A percentile compares a stretch with the other conserved stretches of the same genome.
phyloP scores from a whole-genome alignment of 805 yeast species.

The Nakazawaea ishiwadae region DNA sequence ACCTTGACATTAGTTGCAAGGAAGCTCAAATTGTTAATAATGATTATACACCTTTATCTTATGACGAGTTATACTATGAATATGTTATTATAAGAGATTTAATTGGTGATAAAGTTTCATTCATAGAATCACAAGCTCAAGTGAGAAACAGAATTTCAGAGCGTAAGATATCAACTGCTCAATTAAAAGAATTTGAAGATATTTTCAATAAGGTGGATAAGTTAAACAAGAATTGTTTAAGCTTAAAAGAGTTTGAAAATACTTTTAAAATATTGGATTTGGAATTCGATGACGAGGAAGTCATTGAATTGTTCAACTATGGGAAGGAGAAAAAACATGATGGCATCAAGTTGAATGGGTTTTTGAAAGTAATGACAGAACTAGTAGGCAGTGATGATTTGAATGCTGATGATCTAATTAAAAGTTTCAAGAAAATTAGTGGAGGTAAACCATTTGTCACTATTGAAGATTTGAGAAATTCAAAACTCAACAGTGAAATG shows the following conservation, averaged over 20 bases:
- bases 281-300: constrained; percentile 28
- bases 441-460: constrained; percentile 34
- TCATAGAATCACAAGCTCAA: constrained; percentile 35
- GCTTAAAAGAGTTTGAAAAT: constrained; percentile 36
- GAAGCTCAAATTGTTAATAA: constrained; percentile 27
- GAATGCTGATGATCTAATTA: constrained; percentile 15
- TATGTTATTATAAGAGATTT: constrained; percentile 30
- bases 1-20: constrained; percentile 20
- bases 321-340: constrained; percentile 18
- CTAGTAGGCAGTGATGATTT: constrained; percentile 15
- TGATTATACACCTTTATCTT: constrained; percentile 20
- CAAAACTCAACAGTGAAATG: constrained; percentile 20
- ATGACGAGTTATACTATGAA: constrained; percentile 33
- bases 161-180: constrained; percentile 29
- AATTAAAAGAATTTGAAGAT: constrained; percentile 37
- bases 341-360: constrained; percentile 24
- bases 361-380: constrained; percentile 20
- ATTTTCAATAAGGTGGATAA: constrained; percentile 36
- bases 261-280: constrained; percentile 39
- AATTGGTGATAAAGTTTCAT: constrained; percentile 33
- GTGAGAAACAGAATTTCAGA: constrained; percentile 23
- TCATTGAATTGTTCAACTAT: constrained; percentile 32
- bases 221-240: constrained; percentile 30
- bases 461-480: constrained; percentile 31
- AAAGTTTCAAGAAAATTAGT: constrained; percentile 33